Percentiles rank a stretch among this genome's conserved stretches.
These are phyloP conservation scores for Cryptococcus sp. DNA, from an alignment of 1,284 basidiomycete genomes.

Conservation along the genomic window DNA sequence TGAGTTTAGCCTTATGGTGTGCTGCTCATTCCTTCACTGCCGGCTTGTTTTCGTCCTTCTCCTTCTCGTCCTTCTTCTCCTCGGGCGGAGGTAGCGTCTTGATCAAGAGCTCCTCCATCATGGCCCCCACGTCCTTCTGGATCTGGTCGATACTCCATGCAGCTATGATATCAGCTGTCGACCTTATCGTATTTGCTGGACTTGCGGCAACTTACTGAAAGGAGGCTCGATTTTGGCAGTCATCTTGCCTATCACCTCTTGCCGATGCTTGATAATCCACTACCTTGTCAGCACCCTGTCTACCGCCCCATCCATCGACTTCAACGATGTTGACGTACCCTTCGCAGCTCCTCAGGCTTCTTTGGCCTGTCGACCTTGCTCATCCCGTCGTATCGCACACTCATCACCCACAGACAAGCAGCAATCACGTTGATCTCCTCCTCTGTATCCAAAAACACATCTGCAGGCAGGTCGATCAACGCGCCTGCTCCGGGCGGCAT, in stretches of 20 bases:
- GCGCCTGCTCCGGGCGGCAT: conserved; percentile 18
- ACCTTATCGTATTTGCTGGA: too few species aligned
- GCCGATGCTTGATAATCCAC: conserved; percentile 25
- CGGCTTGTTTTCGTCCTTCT: conserved; percentile 1
- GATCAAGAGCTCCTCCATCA: conserved; percentile 30
- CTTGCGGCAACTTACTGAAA: conserved; percentile 25
- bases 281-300: conserved; percentile 1
- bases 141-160: conserved; percentile 27
- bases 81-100: conserved; percentile 20
- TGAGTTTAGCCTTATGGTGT: too few species aligned
- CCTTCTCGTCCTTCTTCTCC: conserved; percentile 12
- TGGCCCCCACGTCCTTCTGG: conserved; percentile 24
- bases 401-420: conserved; percentile 23
- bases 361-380: conserved; percentile 19
- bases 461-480: conserved; percentile 27
- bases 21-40: not conserved
- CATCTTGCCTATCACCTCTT: conserved; percentile 14
- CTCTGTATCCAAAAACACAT: conserved; percentile 32
- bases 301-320: too few species aligned
- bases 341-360: conserved; percentile 20
- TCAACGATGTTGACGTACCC: too few species aligned
- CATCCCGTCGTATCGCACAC: conserved; percentile 26
- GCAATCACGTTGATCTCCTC: conserved; percentile 33
- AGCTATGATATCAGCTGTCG: too few species aligned
- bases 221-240: conserved; percentile 29